Conservation (phyloP, 2,329 filamentous ascomycete species). For the Phialophora chinensis region DNA sequence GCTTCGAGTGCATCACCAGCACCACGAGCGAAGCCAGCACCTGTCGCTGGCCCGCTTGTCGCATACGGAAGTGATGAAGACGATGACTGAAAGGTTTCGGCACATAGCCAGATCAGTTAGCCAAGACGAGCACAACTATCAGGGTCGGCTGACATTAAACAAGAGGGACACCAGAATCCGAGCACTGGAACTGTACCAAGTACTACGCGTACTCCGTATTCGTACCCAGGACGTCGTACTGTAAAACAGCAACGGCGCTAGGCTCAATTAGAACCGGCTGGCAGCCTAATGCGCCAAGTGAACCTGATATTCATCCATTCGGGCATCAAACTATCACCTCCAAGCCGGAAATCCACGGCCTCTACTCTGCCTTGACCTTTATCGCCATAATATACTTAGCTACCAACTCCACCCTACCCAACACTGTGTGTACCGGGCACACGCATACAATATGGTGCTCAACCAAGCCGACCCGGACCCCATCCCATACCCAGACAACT, state of each 20-base stretch:
- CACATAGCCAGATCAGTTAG: neutral
- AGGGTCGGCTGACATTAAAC: neutral
- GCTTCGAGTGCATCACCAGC: conserved; percentile 53
- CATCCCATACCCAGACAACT: neutral
- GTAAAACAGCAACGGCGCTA: neutral
- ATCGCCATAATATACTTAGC: neutral
- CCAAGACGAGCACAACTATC: neutral
- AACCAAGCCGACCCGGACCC: neutral
- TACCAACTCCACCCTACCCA: neutral
- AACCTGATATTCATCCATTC: neutral
- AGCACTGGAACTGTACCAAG: too few relatives aligned
- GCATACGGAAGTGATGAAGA: conserved; percentile 91
- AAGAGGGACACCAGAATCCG: too few relatives aligned
- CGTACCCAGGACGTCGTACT: neutral
- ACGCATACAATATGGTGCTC: neutral
- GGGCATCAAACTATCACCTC: neutral
- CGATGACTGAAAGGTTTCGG: conserved; percentile 55
- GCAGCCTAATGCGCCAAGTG: neutral
- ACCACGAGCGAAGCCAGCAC: conserved; percentile 57
- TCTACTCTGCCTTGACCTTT: too few relatives aligned
- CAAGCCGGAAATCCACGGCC: neutral
- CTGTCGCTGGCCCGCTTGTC: conserved; percentile 74
- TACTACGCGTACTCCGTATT: neutral
- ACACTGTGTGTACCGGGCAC: neutral
- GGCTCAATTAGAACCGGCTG: neutral